Evolutionary conservation across 345 rosid genomes (phyloP).

Genomic region (Carallia pectinifolia): DNA sequence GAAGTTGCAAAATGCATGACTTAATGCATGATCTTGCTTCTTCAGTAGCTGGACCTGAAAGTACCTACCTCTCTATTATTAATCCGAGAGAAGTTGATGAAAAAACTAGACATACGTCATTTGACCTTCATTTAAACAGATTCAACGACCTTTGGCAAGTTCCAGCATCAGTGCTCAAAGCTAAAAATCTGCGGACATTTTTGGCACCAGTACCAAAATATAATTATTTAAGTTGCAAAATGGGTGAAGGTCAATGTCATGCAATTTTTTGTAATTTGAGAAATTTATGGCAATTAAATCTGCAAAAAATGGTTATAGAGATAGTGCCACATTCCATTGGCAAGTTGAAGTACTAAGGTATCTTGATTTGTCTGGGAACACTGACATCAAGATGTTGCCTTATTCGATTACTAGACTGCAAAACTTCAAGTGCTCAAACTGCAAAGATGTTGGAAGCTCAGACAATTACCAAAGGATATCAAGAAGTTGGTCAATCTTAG

Average conservation of each 20-base stretch:
- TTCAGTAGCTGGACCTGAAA: background rate
- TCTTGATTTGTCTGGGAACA: background rate
- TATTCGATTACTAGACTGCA: slow-evolving; percentile 9
- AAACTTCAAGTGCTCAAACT: slow-evolving; percentile 12
- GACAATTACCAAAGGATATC: slow-evolving; percentile 15
- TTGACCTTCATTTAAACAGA: background rate
- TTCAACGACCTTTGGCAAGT: background rate
- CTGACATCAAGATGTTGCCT: background rate
- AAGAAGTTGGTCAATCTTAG: slow-evolving; percentile 11
- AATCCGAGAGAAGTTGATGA: rapidly evolving
- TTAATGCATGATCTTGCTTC: slow-evolving; percentile 25
- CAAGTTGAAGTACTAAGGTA: slow-evolving; percentile 23
- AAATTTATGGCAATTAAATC: slow-evolving; percentile 9
- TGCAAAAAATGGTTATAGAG: background rate
- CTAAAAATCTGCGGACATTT: slow-evolving; percentile 13
- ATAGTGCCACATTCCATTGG: slow-evolving; percentile 13
- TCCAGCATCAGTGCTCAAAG: background rate
- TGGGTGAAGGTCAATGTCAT: background rate
- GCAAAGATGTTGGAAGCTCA: background rate
- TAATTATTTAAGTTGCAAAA: background rate
- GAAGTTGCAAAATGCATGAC: slow-evolving; percentile 19
- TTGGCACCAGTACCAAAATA: background rate
- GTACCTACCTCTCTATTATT: rapidly evolving
- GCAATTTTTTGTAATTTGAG: slow-evolving; percentile 8
- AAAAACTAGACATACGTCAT: slow-evolving; percentile 6